These are phyloP conservation scores for Adansonia madagascariensis DNA, from an alignment of 441 rosid species.

Conservation along the genomic window DNA sequence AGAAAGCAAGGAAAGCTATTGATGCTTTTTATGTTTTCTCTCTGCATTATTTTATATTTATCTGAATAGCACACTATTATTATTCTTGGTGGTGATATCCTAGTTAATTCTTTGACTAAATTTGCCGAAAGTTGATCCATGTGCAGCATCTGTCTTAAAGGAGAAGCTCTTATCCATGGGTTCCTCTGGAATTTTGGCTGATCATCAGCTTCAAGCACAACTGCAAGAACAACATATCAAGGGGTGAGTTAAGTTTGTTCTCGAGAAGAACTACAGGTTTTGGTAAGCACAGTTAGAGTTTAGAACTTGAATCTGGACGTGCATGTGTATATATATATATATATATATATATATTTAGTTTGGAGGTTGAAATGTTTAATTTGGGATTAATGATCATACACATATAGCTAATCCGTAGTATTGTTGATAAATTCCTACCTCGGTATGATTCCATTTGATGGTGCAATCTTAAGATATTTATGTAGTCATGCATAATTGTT, in stretches of 20 bases:
- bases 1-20: constrained; percentile 8
- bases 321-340: not conserved
- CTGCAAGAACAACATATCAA: constrained; percentile 87
- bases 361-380: constrained; percentile 19
- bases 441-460: constrained; percentile 11
- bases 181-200: constrained; percentile 96
- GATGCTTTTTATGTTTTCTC: not conserved
- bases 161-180: constrained; percentile 94
- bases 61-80: constrained; percentile 9
- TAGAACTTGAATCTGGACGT: not conserved
- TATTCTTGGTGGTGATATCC: constrained; percentile 6
- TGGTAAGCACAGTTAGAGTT: not conserved
- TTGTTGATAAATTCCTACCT: constrained; percentile 5
- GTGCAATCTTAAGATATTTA: not conserved
- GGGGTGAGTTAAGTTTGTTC: constrained; percentile 53
- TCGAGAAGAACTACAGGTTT: not conserved
- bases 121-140: constrained; percentile 47
- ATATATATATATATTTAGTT: not conserved
- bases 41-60: constrained; percentile 14
- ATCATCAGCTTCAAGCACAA: constrained; percentile 97
- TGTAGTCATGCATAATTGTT: not conserved
- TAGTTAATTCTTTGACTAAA: constrained; percentile 24
- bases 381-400: not conserved
- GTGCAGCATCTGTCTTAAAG: constrained; percentile 93
- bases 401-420: not conserved